Conservation (phyloP, 2,329 filamentous ascomycete species). For the Thielaviopsis ethacetica region DNA sequence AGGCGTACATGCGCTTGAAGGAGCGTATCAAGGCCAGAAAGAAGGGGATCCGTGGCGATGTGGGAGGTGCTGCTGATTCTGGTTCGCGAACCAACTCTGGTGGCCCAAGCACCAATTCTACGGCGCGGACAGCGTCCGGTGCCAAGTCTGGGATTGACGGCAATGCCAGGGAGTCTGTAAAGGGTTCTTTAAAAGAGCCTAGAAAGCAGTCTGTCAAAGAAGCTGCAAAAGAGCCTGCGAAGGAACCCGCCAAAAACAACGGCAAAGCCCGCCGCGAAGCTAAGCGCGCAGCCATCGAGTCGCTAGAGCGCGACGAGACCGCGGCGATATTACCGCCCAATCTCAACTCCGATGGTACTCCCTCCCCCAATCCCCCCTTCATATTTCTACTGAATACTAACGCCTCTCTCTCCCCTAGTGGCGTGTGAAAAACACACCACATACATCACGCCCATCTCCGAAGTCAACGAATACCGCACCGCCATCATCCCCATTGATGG, state of each 20-base stretch:
- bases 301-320: background rate
- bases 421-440: constrained; percentile 12
- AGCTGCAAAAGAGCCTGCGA: background rate
- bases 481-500: background rate
- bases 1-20: background rate
- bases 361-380: constrained; percentile 3
- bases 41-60: background rate
- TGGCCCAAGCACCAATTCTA: background rate
- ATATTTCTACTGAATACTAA: background rate
- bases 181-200: background rate
- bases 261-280: constrained; percentile 15
- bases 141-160: no score
- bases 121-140: no score
- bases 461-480: constrained; percentile 17
- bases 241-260: constrained; percentile 16
- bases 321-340: constrained; percentile 8
- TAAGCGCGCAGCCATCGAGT: constrained; percentile 12
- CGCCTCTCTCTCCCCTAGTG: constrained; percentile 14
- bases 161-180: background rate
- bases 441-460: constrained; percentile 8
- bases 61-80: background rate
- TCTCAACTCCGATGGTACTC: constrained; percentile 19
- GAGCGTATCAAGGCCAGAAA: background rate
- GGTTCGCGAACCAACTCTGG: background rate
- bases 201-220: background rate